Percentiles rank a stretch among this genome's conserved stretches.
These are phyloP conservation scores for Dryadomyces quercus-mongolicae DNA, from an alignment of 2,329 filamentous ascomycete species.

Conservation along the genomic window DNA sequence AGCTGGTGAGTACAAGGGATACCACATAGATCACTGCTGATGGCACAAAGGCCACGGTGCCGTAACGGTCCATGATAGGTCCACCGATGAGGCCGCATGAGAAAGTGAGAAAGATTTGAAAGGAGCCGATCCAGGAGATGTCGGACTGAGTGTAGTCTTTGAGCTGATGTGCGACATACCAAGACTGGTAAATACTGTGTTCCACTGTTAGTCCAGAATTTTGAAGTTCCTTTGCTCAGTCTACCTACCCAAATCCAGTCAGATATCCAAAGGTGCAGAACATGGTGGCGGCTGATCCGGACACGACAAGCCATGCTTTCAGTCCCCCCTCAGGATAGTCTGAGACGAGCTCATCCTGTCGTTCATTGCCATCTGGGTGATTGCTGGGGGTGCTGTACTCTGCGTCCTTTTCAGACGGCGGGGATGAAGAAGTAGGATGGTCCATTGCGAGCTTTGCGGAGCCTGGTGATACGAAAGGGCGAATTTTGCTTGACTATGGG, in stretches of 20 bases:
- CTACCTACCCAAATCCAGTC: conserved; percentile 1
- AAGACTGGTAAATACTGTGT: background rate
- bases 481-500: too few relatives aligned
- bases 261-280: conserved; percentile 13
- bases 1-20: conserved; percentile 24
- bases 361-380: background rate
- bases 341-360: background rate
- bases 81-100: conserved; percentile 17
- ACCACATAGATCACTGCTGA: conserved; percentile 40
- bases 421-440: background rate
- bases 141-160: conserved; percentile 14
- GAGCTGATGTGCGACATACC: conserved; percentile 18
- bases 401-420: background rate
- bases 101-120: conserved; percentile 18
- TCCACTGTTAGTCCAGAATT: background rate
- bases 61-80: conserved; percentile 24
- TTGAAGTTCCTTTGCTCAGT: background rate
- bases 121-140: conserved; percentile 20
- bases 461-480: too few relatives aligned
- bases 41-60: conserved; percentile 25
- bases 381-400: background rate
- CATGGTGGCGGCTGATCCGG: conserved; percentile 13
- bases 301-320: conserved; percentile 18
- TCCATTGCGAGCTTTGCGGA: background rate
- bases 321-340: conserved; percentile 13